Evolutionary conservation across 1,284 basidiomycete genomes (phyloP).

Genomic region (Boletellus sp.): DNA sequence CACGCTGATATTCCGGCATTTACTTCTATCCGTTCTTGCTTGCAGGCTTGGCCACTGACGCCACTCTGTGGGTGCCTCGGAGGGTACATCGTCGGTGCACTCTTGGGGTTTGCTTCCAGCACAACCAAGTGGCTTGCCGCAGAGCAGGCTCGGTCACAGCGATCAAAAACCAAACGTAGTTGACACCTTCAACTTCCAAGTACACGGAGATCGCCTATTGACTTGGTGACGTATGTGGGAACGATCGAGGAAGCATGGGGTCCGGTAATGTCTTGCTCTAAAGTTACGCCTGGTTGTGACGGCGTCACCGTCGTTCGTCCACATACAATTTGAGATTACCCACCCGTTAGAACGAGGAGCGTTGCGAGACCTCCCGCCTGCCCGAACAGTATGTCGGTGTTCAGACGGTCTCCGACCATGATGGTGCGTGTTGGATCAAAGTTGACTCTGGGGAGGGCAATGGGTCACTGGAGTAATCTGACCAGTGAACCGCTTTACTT

Average conservation of each 20-base stretch:
- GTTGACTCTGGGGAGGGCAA: slow-evolving; percentile 56
- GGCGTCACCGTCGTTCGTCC: slow-evolving; percentile 3
- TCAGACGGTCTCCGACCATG: slow-evolving; percentile 94
- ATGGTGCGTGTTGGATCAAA: slow-evolving; percentile 85
- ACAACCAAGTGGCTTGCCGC: slow-evolving; percentile 43
- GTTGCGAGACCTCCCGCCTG: slow-evolving; percentile 83
- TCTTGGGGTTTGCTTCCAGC: slow-evolving; percentile 52
- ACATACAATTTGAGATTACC: slow-evolving; percentile 11
- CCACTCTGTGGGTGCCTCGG: slow-evolving; percentile 63
- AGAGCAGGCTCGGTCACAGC: slow-evolving; percentile 24
- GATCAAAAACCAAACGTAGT: slow-evolving; percentile 18
- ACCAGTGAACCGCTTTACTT: slow-evolving; percentile 57
- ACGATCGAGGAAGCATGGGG: slow-evolving; percentile 64
- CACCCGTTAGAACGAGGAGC: slow-evolving; percentile 91
- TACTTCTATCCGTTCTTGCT: background rate
- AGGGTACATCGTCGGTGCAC: slow-evolving; percentile 65
- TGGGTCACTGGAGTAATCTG: slow-evolving; percentile 2
- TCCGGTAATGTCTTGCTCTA: slow-evolving; percentile 68
- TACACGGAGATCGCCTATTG: slow-evolving; percentile 72
- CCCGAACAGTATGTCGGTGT: slow-evolving; percentile 94
- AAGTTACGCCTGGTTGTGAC: slow-evolving; percentile 60
- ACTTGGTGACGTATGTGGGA: slow-evolving; percentile 78
- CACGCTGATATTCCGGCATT: background rate
- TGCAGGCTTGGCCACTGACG: slow-evolving; percentile 77
- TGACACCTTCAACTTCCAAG: slow-evolving; percentile 16